Conservation (phyloP, 1,139 yeast species). For the Taiozyma sp. region DNA sequence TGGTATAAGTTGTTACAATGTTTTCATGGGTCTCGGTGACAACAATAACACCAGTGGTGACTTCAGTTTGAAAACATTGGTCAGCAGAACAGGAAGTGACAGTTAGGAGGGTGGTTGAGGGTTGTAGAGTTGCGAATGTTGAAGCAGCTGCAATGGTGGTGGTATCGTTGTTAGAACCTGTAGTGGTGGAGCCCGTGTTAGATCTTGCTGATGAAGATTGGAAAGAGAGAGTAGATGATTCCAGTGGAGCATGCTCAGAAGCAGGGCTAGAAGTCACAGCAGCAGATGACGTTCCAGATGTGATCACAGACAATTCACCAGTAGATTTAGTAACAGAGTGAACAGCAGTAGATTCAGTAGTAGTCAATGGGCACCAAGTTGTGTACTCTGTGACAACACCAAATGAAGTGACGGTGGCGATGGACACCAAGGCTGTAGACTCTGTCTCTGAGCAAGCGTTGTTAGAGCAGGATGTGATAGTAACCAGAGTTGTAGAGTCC, state of each 20-base stretch:
- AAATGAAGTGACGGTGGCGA: slow-evolving; percentile 14
- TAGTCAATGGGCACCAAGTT: too few species aligned
- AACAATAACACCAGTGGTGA: slow-evolving; percentile 8
- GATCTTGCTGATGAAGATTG: background rate
- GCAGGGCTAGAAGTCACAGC: background rate
- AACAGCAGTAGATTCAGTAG: slow-evolving; percentile 27
- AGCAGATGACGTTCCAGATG: background rate
- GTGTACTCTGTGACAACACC: slow-evolving; percentile 23
- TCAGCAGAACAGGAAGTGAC: slow-evolving; percentile 8
- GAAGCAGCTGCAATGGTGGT: background rate
- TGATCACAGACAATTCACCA: background rate
- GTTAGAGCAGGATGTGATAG: slow-evolving; percentile 38
- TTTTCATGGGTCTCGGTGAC: slow-evolving; percentile 9
- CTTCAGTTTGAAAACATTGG: slow-evolving; percentile 9
- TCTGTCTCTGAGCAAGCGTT: slow-evolving; percentile 34
- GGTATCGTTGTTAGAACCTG: too few species aligned
- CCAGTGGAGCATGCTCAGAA: background rate
- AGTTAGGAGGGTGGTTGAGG: slow-evolving; percentile 13
- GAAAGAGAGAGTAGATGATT: background rate
- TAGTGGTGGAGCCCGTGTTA: too few species aligned
- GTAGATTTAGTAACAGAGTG: slow-evolving; percentile 18
- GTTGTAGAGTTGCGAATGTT: background rate
- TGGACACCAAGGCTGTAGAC: slow-evolving; percentile 29
- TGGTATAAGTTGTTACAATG: slow-evolving; percentile 5
- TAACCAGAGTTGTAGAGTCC: slow-evolving; percentile 20